Percentiles rank a stretch among this genome's conserved stretches.
These are phyloP conservation scores for Lepraria neglecta DNA, from an alignment of 495 filamentous ascomycete species.

Conservation along the genomic window DNA sequence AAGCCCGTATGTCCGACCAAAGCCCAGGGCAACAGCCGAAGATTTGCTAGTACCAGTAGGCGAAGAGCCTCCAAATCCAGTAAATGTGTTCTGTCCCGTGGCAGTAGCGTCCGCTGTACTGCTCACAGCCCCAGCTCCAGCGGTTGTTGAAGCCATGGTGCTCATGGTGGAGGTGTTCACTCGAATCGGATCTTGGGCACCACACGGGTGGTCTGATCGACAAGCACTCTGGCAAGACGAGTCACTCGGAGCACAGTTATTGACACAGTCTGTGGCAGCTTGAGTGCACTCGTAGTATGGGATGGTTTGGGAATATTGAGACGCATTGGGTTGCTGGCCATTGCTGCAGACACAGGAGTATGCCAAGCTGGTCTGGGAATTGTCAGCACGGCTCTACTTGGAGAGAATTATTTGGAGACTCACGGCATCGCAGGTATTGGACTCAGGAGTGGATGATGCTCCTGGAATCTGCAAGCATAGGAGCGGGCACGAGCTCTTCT, in stretches of 20 bases:
- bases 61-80: constrained; percentile 43
- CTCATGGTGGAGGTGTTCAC: constrained; percentile 49
- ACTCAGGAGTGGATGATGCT: constrained; percentile 41
- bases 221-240: constrained; percentile 58
- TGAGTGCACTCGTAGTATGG: constrained; percentile 78
- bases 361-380: constrained; percentile 51
- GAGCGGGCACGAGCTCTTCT: constrained; percentile 63
- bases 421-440: constrained; percentile 70
- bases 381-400: constrained; percentile 1
- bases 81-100: constrained; percentile 36
- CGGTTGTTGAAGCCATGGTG: constrained; percentile 39
- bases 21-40: constrained; percentile 38
- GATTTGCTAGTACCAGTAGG: constrained; percentile 33
- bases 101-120: constrained; percentile 31
- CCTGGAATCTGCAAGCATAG: constrained; percentile 67
- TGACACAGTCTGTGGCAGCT: constrained; percentile 64
- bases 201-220: constrained; percentile 68
- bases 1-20: constrained; percentile 55
- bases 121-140: constrained; percentile 33
- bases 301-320: constrained; percentile 78
- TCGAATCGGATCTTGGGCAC: constrained; percentile 61
- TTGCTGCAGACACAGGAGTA: constrained; percentile 76
- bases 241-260: constrained; percentile 47
- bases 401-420: constrained; percentile 29
- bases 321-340: constrained; percentile 62